Conservation (phyloP, 75 land plant species). For the Cunninghamia lanceolata region DNA sequence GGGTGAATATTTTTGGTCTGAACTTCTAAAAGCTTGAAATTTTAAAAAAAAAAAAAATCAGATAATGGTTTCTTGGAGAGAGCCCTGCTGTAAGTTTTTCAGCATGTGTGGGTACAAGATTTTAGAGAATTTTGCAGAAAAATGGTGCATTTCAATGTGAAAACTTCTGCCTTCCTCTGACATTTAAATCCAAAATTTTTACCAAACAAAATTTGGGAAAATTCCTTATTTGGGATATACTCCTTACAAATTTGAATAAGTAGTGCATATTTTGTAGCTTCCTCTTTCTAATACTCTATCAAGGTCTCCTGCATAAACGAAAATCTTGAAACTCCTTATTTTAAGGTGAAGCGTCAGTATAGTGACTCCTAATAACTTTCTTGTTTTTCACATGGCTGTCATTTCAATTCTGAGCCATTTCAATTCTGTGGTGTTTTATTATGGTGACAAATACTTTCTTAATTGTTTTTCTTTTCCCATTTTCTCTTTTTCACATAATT, state of each 20-base stretch:
- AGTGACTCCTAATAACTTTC: neutral
- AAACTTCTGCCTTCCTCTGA: neutral
- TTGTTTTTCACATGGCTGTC: neutral
- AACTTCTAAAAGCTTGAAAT: no score
- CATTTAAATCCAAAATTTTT: neutral
- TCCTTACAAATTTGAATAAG: neutral
- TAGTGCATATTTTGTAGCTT: neutral
- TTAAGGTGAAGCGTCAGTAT: neutral
- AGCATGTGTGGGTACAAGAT: no score
- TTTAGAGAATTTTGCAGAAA: neutral
- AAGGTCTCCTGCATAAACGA: neutral
- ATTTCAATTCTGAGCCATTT: neutral
- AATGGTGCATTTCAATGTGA: neutral
- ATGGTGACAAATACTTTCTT: neutral
- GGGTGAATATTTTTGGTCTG: no score
- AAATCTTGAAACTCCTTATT: neutral
- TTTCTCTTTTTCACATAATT: no score
- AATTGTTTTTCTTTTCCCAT: no score
- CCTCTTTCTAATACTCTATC: neutral
- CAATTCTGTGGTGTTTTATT: neutral
- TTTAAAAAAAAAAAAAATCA: no score
- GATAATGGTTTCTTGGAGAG: no score
- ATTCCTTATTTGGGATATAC: neutral
- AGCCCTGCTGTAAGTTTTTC: no score
- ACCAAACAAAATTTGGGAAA: no score